These are phyloP conservation scores for Xylariaceae sp. DNA, from an alignment of 2,329 filamentous ascomycete genomes.

Conservation along the genomic window DNA sequence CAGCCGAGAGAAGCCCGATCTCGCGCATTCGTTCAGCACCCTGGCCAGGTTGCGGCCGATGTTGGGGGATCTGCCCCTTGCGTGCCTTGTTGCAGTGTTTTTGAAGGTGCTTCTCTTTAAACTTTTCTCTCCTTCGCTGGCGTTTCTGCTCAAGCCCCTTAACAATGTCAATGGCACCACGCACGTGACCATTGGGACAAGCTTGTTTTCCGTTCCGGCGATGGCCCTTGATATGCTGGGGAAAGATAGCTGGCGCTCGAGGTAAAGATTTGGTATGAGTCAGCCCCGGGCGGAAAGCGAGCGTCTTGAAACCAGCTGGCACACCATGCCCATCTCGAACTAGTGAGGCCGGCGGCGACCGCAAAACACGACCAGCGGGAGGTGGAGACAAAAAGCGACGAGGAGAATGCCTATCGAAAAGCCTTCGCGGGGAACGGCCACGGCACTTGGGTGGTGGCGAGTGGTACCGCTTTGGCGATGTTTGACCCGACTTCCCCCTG, in stretches of 20 bases:
- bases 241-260: constrained; percentile 69
- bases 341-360: constrained; percentile 40
- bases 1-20: constrained; percentile 83
- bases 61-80: constrained; percentile 59
- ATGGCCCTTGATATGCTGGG: constrained; percentile 44
- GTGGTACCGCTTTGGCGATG: constrained; percentile 57
- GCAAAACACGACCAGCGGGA: constrained; percentile 46
- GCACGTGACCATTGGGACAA: constrained; percentile 55
- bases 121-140: constrained; percentile 88
- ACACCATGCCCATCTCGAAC: constrained; percentile 20
- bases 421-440: constrained; percentile 52
- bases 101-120: constrained; percentile 65
- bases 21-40: constrained; percentile 92
- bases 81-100: constrained; percentile 83
- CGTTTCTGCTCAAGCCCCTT: constrained; percentile 94
- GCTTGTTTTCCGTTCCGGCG: constrained; percentile 30
- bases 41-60: constrained; percentile 70
- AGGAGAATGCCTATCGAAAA: constrained; percentile 68
- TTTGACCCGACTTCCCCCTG: constrained; percentile 46
- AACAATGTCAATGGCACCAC: constrained; percentile 96
- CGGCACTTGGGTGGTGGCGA: constrained; percentile 51
- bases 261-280: constrained; percentile 85
- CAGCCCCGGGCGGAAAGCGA: constrained; percentile 59
- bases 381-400: constrained; percentile 67
- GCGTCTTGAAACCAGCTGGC: constrained; percentile 40